A percentile compares a stretch with the other conserved stretches of the same genome.
Evolutionary conservation across 2,329 filamentous ascomycete species (phyloP).

Genomic region (Diaporthe aspalathi): DNA sequence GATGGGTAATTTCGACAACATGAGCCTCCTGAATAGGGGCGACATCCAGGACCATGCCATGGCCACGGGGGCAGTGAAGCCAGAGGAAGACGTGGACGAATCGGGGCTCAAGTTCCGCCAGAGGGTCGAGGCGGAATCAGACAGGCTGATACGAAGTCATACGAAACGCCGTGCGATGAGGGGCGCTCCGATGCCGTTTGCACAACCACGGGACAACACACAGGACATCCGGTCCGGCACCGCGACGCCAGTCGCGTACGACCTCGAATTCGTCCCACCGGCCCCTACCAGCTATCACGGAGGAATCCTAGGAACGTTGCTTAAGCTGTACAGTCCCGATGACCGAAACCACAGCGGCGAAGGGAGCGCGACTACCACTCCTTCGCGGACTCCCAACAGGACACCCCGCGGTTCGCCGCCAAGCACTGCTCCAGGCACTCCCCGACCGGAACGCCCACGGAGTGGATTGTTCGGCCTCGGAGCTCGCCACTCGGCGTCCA

Average conservation of each 20-base stretch:
- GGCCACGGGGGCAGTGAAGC: constrained; percentile 21
- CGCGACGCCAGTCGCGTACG: constrained; percentile 62
- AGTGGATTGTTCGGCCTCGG: constrained; percentile 55
- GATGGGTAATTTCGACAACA: constrained; percentile 10
- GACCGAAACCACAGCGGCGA: constrained; percentile 48
- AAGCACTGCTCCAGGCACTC: constrained; percentile 50
- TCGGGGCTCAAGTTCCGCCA: constrained; percentile 35
- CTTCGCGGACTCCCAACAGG: constrained; percentile 54
- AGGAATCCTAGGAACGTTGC: constrained; percentile 77
- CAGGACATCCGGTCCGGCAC: constrained; percentile 43
- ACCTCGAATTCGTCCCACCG: constrained; percentile 71
- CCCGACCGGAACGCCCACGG: constrained; percentile 43
- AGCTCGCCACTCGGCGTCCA: constrained; percentile 58
- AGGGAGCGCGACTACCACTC: constrained; percentile 56
- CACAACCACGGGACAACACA: not conserved
- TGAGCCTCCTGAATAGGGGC: constrained; percentile 15
- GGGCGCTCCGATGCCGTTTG: not conserved
- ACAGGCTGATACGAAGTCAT: constrained; percentile 37
- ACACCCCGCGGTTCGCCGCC: constrained; percentile 56
- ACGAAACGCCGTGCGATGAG: constrained; percentile 32
- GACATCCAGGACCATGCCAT: constrained; percentile 27
- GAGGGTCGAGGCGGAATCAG: constrained; percentile 35
- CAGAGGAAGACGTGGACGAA: constrained; percentile 11
- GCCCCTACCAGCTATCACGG: constrained; percentile 76
- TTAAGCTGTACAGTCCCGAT: constrained; percentile 75